Evolutionary conservation across 2,329 filamentous ascomycete species (phyloP).

Genomic region (Colletotrichum liaoningense): DNA sequence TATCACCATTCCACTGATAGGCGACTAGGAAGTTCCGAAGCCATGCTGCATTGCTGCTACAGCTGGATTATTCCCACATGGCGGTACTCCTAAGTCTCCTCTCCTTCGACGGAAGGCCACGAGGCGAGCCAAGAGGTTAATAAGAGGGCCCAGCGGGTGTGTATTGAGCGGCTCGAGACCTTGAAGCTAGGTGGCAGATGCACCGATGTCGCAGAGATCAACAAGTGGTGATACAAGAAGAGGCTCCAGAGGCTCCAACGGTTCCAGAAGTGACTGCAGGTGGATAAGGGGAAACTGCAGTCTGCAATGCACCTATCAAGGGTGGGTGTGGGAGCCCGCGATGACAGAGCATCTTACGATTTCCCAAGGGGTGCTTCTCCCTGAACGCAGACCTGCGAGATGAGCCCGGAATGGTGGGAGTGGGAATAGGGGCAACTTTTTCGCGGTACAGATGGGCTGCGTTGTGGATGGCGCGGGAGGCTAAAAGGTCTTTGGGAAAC

Average conservation of each 20-base stretch:
- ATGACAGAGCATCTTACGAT: conserved; percentile 32
- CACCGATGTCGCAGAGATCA: conserved; percentile 9
- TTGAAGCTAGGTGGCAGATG: no score
- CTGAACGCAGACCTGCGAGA: conserved; percentile 4
- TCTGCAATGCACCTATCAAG: conserved; percentile 2
- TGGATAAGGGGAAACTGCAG: background rate
- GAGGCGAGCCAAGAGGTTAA: conserved; percentile 10
- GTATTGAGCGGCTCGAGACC: background rate
- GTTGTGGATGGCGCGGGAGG: background rate
- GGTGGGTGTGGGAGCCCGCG: background rate
- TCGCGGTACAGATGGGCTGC: background rate
- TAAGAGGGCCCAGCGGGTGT: background rate
- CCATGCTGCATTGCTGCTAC: background rate
- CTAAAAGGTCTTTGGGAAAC: background rate
- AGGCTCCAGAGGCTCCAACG: no score
- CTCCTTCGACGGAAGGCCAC: background rate
- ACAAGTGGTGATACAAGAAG: background rate
- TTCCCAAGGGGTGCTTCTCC: background rate
- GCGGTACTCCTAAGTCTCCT: background rate
- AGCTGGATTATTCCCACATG: background rate
- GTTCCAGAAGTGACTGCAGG: background rate
- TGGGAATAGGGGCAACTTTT: background rate
- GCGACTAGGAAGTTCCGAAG: background rate
- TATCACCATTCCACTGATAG: background rate
- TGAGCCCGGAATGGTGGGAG: conserved; percentile 17